Base-by-base conservation (phyloP, 805 yeast species). In the Huiozyma sinensis region DNA sequence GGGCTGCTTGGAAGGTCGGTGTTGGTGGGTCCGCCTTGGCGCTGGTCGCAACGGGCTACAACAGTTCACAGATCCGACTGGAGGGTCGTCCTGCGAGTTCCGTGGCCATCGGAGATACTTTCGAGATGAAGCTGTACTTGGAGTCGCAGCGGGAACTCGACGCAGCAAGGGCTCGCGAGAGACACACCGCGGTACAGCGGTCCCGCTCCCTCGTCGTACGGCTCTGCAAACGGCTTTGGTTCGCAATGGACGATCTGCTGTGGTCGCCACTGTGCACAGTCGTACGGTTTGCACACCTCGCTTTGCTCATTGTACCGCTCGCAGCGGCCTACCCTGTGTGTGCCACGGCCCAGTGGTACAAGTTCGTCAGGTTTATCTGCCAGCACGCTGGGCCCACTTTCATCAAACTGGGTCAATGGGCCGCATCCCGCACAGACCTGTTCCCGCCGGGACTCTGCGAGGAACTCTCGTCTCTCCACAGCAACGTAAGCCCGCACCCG, bases 371-470 rank as follows among this genome's bases (percentile, higher is more conserved):
- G 40, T 62, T 73, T 58, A 67, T 82, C 1, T 76, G 92, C 46
- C 95, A 90, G 61, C 49, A 68, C 12, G 96, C 95, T 0, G 98
- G 98, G 0, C 95, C 97, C 3, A 82, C 95, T 4, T 92, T 83
- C 59, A 79, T 83, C 45, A 83, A 86, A 62, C 72, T 92, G 45
- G 98, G 97, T 4, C 99, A 92, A 67, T 92, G 99, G 99, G 98
- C 98, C 0, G 97, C 97, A 2, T 83, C 95, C 8, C 75, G 99
- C 62, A 85, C 95, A 0, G 99, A 92, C 64, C 82, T 92, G 32
- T 90, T 92, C 65, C 82, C 95, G 3, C 68, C 66, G 39, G 84
- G 75, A 36, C 65, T 90, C 62, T 90, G 97, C 60, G 75, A 76
- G 24, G 88, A 84, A 56, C 65, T 92, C 52, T 76, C 85, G 7